phyloP scores from a whole-genome alignment of 2,329 filamentous ascomycete species.

The Cylindrodendrum hubeiense region DNA sequence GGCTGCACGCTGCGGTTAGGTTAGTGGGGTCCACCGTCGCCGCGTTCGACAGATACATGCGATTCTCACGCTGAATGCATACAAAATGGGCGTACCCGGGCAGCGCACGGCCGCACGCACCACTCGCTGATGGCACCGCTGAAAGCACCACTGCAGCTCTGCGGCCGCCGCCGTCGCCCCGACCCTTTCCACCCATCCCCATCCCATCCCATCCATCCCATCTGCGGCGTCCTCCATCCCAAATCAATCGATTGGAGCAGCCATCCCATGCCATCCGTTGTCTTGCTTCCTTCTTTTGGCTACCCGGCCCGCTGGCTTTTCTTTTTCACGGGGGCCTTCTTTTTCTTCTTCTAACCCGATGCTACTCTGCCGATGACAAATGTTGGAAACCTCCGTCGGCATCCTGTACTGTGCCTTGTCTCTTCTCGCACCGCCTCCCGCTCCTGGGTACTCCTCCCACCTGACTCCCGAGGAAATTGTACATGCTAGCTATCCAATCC shows the following conservation, averaged over 20 bases:
- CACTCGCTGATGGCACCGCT: not conserved
- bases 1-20: not conserved
- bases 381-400: not conserved
- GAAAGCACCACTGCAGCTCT: constrained; percentile 2
- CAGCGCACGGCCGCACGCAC: constrained; percentile 9
- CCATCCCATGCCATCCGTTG: constrained; percentile 16
- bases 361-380: not conserved
- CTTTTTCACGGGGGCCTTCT: constrained; percentile 9
- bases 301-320: constrained; percentile 5
- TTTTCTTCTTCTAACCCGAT: not conserved
- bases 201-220: constrained; percentile 5
- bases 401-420: not conserved
- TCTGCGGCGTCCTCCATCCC: not conserved
- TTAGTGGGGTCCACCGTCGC: constrained; percentile 4
- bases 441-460: not conserved
- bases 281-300: constrained; percentile 16
- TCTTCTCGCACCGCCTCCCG: not conserved
- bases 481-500: constrained; percentile 1
- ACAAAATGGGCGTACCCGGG: not conserved
- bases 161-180: constrained; percentile 6
- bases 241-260: constrained; percentile 1
- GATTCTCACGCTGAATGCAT: not conserved
- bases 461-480: constrained; percentile 4
- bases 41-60: not conserved
- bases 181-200: not conserved